phyloP scores from a whole-genome alignment of 2,329 filamentous ascomycete genomes.

The Berkeleyomyces rouxiae region DNA sequence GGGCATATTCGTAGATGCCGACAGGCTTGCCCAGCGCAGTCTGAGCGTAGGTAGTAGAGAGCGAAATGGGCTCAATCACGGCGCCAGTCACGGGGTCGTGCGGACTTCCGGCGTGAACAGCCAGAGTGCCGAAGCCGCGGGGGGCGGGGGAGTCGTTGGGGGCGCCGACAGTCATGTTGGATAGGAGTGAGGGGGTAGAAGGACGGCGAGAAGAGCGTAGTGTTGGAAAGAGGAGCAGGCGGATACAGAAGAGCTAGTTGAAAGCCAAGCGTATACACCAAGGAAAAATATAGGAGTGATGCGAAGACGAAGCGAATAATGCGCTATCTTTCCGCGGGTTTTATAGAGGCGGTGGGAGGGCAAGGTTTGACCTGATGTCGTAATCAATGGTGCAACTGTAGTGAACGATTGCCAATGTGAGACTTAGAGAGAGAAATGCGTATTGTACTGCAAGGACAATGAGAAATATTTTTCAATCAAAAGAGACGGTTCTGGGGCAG shows the following conservation, averaged over 20 bases:
- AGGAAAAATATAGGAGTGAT: neutral
- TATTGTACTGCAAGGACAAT: neutral
- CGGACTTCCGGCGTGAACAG: constrained; percentile 82
- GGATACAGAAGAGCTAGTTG: constrained; percentile 3
- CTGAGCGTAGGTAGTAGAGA: constrained; percentile 95
- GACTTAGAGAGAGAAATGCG: neutral
- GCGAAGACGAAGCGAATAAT: neutral
- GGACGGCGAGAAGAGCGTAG: neutral
- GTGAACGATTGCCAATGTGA: neutral
- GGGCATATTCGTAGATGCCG: constrained; percentile 81
- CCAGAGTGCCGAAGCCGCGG: constrained; percentile 77
- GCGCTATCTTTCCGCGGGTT: neutral
- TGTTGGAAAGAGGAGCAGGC: neutral
- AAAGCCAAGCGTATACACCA: neutral
- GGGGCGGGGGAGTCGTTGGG: constrained; percentile 40
- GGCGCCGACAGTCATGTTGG: constrained; percentile 9
- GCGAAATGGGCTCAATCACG: constrained; percentile 89
- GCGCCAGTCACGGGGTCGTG: constrained; percentile 85
- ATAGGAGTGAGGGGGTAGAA: neutral
- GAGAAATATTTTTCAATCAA: neutral
- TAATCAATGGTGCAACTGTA: constrained; percentile 9
- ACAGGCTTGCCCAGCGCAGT: constrained; percentile 72
- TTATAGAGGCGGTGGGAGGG: neutral
- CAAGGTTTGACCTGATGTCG: neutral
- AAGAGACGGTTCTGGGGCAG: neutral